Conservation (phyloP, 257 asterid genomes). For the Anisodus tanguticus region DNA sequence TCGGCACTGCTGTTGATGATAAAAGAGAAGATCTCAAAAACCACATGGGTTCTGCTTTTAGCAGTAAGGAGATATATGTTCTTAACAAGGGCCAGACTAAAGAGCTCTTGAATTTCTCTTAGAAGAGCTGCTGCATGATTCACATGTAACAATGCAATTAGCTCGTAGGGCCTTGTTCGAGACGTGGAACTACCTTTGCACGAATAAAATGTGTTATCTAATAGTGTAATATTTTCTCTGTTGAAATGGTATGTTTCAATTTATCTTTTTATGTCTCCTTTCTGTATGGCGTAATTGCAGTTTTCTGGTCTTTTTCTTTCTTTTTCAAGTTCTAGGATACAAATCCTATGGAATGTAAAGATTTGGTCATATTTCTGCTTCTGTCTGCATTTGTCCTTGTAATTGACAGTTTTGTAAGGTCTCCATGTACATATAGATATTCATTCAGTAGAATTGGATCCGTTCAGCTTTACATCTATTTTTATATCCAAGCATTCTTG, state of each 20-base stretch:
- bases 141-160: background rate
- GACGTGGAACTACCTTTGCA: background rate
- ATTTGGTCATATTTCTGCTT: background rate
- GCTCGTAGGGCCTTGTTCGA: slow-evolving; percentile 10
- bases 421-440: background rate
- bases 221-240: background rate
- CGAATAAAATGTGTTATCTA: background rate
- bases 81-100: slow-evolving; percentile 54
- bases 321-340: background rate
- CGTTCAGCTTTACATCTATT: background rate
- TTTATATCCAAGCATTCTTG: background rate
- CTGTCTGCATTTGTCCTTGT: background rate
- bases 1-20: slow-evolving; percentile 88
- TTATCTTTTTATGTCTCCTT: background rate
- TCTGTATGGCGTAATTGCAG: background rate
- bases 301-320: background rate
- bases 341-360: background rate
- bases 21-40: slow-evolving; percentile 82
- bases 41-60: slow-evolving; percentile 78
- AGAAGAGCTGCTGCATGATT: background rate
- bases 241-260: background rate
- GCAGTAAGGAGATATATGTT: slow-evolving; percentile 61
- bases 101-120: slow-evolving; percentile 49
- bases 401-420: background rate
- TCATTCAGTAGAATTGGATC: background rate